Evolutionary conservation across 2,329 filamentous ascomycete genomes (phyloP), one percentile per base, ranked within the genome.

Genomic region (Trichoderma simmonsii): DNA sequence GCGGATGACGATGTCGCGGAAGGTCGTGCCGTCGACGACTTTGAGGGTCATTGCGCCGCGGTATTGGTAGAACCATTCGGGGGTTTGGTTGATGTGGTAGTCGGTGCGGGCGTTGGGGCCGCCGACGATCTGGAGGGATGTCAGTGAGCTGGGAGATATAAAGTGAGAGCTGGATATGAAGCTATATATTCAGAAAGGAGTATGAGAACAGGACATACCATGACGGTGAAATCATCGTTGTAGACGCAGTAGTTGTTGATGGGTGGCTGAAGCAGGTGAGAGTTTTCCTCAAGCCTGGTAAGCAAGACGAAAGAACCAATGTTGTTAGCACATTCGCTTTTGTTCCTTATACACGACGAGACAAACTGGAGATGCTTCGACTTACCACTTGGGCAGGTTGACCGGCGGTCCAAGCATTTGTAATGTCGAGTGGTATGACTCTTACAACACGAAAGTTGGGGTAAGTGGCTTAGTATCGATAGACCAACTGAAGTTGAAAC

Each of bases 201-300:
- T 32, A 8, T 32, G 30, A 5, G 7, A 30, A 30, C 2, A 30
- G 28, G 28, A 32, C 75, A 65, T 75, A 91, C 91, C 93, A 96
- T 96, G 79, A 96, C 92, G 56, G 92, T 94, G 73, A 95, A 89
- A 78, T 89, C 88, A 70, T 92, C 88, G 80, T 97, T 92, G 85
- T 97, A 97, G 78, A 98, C 93, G 84, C 95, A 98, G 86, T 96
- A 97, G 85, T 98, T 98, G 85, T 98, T 98, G 79, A 98, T 91
- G 1, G 96, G 96, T 0, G 96, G 96, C 81, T 97, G 90, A 72
- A 98, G 89, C 73, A 98, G 91, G 80, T 98, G 95, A 0, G 92
- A 92, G 83, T 98, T 98, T 80, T 95, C 89, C 78, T 93, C 88
- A 54, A 99, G 91, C 95, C 95, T 98, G 9, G 11, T 4, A 8